A percentile compares a stretch with the other conserved stretches of the same genome.
These are phyloP conservation scores for Pyrenula aspistea DNA, from an alignment of 495 filamentous ascomycete genomes.

Conservation along the genomic window DNA sequence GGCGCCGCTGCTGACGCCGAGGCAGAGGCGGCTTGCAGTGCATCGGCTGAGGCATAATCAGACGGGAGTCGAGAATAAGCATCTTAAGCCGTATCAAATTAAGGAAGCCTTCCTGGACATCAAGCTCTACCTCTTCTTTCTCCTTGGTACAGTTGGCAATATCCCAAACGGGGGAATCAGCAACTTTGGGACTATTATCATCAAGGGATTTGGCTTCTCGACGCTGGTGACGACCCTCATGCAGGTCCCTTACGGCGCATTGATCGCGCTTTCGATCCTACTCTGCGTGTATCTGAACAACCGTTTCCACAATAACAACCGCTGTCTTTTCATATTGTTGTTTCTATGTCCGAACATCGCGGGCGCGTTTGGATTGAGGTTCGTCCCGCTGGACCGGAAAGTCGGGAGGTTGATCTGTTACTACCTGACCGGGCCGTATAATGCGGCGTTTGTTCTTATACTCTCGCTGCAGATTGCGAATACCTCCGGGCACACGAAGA, in stretches of 20 bases:
- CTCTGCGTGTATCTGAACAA: conserved; percentile 45
- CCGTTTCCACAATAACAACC: conserved; percentile 36
- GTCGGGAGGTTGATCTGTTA: conserved; percentile 45
- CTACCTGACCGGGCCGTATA: conserved; percentile 46
- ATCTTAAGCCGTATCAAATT: conserved; percentile 46
- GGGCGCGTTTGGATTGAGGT: conserved; percentile 42
- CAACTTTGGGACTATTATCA: conserved; percentile 51
- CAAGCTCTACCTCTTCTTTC: conserved; percentile 51
- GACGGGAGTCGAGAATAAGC: conserved; percentile 54
- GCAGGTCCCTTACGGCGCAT: conserved; percentile 29
- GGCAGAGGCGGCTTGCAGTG: conserved; percentile 45
- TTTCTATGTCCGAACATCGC: conserved; percentile 44
- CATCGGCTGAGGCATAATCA: conserved; percentile 48
- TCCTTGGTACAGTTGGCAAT: conserved; percentile 43
- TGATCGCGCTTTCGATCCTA: conserved; percentile 46
- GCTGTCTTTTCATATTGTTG: conserved; percentile 40
- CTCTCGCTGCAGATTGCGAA: conserved; percentile 46
- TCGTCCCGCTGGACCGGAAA: conserved; percentile 29
- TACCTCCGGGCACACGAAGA: conserved; percentile 50
- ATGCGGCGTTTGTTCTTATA: conserved; percentile 46
- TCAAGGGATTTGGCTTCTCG: conserved; percentile 49
- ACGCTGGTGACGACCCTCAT: conserved; percentile 36
- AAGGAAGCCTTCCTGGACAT: conserved; percentile 44
- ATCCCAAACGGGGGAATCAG: conserved; percentile 38
- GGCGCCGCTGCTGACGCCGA: conserved; percentile 42